phyloP scores from a whole-genome alignment of 805 yeast genomes.

The Saccharomycopsis vini region DNA sequence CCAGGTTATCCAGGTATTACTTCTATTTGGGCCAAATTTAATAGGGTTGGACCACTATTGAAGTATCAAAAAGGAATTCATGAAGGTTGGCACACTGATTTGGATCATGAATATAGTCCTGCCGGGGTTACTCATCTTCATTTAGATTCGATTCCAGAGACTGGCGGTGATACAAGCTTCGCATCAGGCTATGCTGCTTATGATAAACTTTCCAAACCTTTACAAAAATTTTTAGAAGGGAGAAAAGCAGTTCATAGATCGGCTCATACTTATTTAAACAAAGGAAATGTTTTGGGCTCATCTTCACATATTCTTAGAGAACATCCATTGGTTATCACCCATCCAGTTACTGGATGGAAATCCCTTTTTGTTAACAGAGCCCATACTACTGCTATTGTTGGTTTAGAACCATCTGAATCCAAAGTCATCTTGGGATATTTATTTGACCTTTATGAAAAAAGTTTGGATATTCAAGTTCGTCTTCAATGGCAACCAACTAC shows the following conservation, averaged over 20 bases:
- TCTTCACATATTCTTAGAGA: slow-evolving; percentile 43
- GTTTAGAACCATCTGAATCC: slow-evolving; percentile 43
- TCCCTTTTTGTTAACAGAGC: slow-evolving; percentile 44
- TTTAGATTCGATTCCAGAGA: slow-evolving; percentile 38
- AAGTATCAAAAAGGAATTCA: slow-evolving; percentile 21
- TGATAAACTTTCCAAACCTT: slow-evolving; percentile 41
- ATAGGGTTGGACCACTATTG: slow-evolving; percentile 24
- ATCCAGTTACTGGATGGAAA: slow-evolving; percentile 60
- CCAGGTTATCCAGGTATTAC: slow-evolving; percentile 32
- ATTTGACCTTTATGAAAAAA: slow-evolving; percentile 38
- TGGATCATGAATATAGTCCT: slow-evolving; percentile 48
- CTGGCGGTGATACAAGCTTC: slow-evolving; percentile 50
- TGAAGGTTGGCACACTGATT: slow-evolving; percentile 42
- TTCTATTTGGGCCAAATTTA: slow-evolving; percentile 24
- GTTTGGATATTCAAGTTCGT: slow-evolving; percentile 46
- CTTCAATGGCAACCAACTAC: slow-evolving; percentile 42
- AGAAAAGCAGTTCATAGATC: slow-evolving; percentile 33
- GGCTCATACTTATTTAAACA: slow-evolving; percentile 35
- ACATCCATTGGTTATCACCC: slow-evolving; percentile 55
- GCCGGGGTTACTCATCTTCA: slow-evolving; percentile 49
- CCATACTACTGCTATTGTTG: slow-evolving; percentile 43
- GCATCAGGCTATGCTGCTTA: slow-evolving; percentile 46
- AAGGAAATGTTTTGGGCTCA: slow-evolving; percentile 39
- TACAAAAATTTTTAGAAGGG: slow-evolving; percentile 38
- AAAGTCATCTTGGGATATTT: slow-evolving; percentile 39